These are phyloP conservation scores for Zanthoxylum bungeanum DNA, from an alignment of 345 rosid genomes.

Conservation along the genomic window DNA sequence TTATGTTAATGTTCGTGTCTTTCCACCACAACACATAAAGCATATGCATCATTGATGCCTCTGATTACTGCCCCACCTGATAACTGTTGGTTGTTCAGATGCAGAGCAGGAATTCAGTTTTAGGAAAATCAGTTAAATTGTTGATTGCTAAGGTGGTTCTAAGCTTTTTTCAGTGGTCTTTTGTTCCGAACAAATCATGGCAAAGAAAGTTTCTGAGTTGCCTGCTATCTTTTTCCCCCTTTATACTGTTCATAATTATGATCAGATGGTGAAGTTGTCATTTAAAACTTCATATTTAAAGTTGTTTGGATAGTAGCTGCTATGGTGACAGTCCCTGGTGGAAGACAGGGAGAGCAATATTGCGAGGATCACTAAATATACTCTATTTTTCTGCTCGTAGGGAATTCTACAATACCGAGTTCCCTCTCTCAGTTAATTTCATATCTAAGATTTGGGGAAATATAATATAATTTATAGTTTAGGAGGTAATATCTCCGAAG, in stretches of 20 bases:
- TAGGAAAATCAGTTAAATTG: background rate
- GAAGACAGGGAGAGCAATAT: background rate
- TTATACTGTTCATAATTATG: background rate
- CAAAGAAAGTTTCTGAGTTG: background rate
- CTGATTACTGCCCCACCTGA: too few relatives aligned
- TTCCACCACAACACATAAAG: background rate
- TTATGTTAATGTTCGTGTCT: background rate
- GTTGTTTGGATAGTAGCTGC: background rate
- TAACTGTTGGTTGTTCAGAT: background rate
- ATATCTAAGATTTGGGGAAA: background rate
- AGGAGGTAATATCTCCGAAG: background rate
- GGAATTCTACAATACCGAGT: background rate
- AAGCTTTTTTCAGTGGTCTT: conserved; percentile 1
- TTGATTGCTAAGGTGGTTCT: background rate
- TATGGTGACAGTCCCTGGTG: background rate
- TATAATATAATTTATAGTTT: background rate
- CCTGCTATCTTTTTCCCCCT: background rate
- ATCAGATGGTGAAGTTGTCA: conserved; percentile 1
- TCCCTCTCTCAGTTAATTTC: background rate
- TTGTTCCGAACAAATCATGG: conserved; percentile 1
- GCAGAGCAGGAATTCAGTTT: background rate
- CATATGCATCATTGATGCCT: background rate
- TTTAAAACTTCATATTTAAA: background rate
- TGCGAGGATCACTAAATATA: background rate
- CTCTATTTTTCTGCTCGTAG: background rate